A percentile compares a stretch with the other conserved stretches of the same genome.
Conservation (phyloP, 148 eudicot species). For the Pouteria glomerata region DNA sequence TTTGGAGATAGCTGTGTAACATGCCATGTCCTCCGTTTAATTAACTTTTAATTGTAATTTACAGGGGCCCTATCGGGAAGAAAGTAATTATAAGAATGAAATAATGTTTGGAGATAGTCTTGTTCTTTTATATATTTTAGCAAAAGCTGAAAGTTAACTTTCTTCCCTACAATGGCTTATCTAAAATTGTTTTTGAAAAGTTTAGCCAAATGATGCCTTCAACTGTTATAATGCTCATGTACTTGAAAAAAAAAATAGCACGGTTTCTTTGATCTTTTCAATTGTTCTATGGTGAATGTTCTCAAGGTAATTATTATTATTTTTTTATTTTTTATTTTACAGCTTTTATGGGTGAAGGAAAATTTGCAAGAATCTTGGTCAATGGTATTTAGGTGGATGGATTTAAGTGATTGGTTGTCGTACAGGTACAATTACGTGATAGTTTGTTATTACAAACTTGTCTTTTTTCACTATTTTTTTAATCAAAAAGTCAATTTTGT, state of each 20-base stretch:
- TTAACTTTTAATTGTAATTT: no score
- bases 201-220: not conserved
- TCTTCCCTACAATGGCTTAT: no score
- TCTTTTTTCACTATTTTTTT: not conserved
- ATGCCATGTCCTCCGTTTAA: no score
- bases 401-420: conserved; percentile 97
- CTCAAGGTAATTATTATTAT: conserved; percentile 8
- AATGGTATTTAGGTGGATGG: conserved; percentile 97
- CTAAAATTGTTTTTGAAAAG: not conserved
- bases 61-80: no score
- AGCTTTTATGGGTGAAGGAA: conserved; percentile 99
- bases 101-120: no score
- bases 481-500: not conserved
- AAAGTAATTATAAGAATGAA: no score
- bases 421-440: conserved; percentile 43
- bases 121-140: no score
- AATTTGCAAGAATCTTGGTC: conserved; percentile 97
- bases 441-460: not conserved
- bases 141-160: no score
- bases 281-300: not conserved
- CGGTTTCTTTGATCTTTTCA: not conserved
- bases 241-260: not conserved
- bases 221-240: not conserved
- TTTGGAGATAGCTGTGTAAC: no score
- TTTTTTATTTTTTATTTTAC: no score